Evolutionary conservation across 2,329 filamentous ascomycete genomes (phyloP), one percentile per base, ranked within the genome.

Genomic region (Nemania serpens): DNA sequence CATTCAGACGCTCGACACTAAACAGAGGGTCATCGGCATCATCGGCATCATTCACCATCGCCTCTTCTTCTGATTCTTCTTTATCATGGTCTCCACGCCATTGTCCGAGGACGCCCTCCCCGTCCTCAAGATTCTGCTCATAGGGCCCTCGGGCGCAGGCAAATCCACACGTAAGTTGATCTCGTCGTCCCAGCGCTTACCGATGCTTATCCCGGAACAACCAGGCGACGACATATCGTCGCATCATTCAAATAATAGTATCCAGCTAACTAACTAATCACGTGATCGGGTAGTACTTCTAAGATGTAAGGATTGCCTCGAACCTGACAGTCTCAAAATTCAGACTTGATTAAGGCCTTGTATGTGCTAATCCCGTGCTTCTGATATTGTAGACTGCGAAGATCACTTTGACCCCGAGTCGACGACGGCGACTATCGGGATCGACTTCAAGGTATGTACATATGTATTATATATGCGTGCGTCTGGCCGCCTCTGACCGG

Each of bases 381-480:
- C 7, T 18, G 22, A 5, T 20, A 46, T 33, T 42, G 17, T 51
- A 72, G 70, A 85, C 66, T 84, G 81, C 70, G 82, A 84, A 63
- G 81, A 84, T 69, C 81, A 84, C 66, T 85, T 84, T 66, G 83
- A 85, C 60, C 78, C 81, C 5, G 82, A 84, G 68, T 79, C 77
- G 37, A 79, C 81, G 3, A 79, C 82, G 6, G 82, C 83, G 5
- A 85, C 83, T 2, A 84, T 85, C 64, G 83, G 82, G 33, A 82
- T 85, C 61, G 83, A 85, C 68, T 84, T 82, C 72, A 82, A 83
- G 73, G 82, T 84, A 66, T 36, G 59, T 59, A 20, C 36, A 39
- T 12, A 29, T 29, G 25, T 29, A 7, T 29, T 29, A 7, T 29
- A 29, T 29, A 29, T 29, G 25, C 25, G 25, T 29, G 25, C 7